Evolutionary conservation across 2,329 filamentous ascomycete genomes (phyloP).

Genomic region (Alternaria brassicae): DNA sequence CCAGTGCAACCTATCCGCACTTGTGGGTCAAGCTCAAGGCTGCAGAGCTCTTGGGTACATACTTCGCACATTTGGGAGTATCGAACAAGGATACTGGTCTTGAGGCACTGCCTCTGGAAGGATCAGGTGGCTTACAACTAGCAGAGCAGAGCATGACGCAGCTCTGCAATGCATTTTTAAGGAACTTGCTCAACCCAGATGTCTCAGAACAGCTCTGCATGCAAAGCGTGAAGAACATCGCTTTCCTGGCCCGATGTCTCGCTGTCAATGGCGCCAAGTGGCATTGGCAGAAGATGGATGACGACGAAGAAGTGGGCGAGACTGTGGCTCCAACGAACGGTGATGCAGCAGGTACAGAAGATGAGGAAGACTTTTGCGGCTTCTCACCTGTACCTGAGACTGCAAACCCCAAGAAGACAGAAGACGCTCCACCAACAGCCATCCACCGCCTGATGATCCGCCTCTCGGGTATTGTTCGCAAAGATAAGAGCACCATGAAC

Average conservation of each 20-base stretch:
- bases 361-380: constrained; percentile 44
- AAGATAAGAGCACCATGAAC: constrained; percentile 67
- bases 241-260: constrained; percentile 77
- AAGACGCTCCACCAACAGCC: constrained; percentile 51
- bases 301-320: constrained; percentile 49
- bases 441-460: constrained; percentile 80
- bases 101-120: constrained; percentile 66
- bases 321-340: constrained; percentile 52
- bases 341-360: constrained; percentile 38
- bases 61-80: constrained; percentile 79
- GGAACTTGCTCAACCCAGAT: constrained; percentile 67
- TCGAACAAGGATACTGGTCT: constrained; percentile 63
- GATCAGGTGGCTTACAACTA: constrained; percentile 75
- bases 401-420: constrained; percentile 30
- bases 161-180: constrained; percentile 63
- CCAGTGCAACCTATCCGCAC: constrained; percentile 75
- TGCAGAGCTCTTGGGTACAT: constrained; percentile 75
- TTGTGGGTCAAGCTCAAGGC: constrained; percentile 78
- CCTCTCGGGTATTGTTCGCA: constrained; percentile 78
- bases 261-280: constrained; percentile 63
- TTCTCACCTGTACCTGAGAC: constrained; percentile 32
- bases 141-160: constrained; percentile 68
- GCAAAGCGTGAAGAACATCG: constrained; percentile 79
- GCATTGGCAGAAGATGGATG: constrained; percentile 54
- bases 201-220: constrained; percentile 77